Conservation (phyloP, 106 monocot genomes). For the Agapanthus africanus region DNA sequence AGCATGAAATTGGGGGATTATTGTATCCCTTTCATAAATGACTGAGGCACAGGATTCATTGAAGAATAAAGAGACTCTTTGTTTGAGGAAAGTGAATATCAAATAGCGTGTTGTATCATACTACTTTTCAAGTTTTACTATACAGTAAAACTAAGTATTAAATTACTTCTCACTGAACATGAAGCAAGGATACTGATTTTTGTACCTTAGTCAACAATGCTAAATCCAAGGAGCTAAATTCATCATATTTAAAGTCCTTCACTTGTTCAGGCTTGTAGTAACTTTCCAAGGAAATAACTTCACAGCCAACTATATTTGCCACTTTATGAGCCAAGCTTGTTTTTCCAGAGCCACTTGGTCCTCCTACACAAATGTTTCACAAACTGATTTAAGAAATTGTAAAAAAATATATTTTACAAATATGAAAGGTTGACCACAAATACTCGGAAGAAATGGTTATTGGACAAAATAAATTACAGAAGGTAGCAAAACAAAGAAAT, state of each 20-base stretch:
- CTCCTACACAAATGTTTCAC: constrained; percentile 40
- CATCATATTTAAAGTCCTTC: constrained; percentile 84
- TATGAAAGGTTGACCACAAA: background rate
- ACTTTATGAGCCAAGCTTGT: constrained; percentile 97
- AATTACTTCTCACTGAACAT: background rate
- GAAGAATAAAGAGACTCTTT: no score
- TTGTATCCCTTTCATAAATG: no score
- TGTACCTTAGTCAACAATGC: constrained; percentile 77
- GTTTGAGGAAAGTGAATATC: no score
- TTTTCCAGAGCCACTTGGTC: constrained; percentile 99
- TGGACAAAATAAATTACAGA: background rate
- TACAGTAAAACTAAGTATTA: background rate
- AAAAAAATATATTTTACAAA: background rate
- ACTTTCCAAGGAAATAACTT: constrained; percentile 91
- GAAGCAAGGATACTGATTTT: background rate
- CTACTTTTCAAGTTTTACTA: no score
- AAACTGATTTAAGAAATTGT: background rate
- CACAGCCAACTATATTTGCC: constrained; percentile 98
- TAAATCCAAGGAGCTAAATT: constrained; percentile 79
- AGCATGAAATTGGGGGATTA: no score
- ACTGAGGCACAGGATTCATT: no score
- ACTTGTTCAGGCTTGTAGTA: constrained; percentile 93
- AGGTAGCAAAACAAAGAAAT: background rate
- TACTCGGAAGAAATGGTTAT: background rate
- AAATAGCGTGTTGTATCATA: no score